These are phyloP conservation scores for Chaetomium sp. DNA, from an alignment of 2,329 filamentous ascomycete genomes.

Conservation along the genomic window DNA sequence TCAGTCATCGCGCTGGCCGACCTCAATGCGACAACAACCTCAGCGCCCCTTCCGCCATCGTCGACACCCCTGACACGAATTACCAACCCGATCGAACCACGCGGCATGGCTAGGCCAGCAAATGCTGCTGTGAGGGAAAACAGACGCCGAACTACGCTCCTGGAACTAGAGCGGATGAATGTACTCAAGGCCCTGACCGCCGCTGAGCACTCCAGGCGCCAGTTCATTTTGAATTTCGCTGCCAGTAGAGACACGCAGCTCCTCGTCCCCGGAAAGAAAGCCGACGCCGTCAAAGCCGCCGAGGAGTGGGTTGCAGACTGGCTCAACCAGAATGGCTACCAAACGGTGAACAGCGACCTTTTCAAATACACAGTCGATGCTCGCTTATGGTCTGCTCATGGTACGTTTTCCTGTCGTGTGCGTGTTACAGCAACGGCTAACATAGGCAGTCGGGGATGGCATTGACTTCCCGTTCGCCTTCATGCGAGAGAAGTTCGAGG, in stretches of 20 bases:
- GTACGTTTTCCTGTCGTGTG: constrained; percentile 14
- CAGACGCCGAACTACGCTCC: constrained; percentile 26
- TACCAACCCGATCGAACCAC: not conserved
- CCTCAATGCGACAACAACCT: constrained; percentile 26
- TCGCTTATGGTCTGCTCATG: constrained; percentile 30
- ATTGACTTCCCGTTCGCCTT: constrained; percentile 34
- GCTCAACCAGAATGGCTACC: constrained; percentile 29
- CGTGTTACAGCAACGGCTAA: constrained; percentile 4
- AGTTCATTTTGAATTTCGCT: constrained; percentile 36
- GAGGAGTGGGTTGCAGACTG: constrained; percentile 33
- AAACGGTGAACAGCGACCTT: constrained; percentile 28
- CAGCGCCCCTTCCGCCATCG: constrained; percentile 28
- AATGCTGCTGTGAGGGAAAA: constrained; percentile 34
- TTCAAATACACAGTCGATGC: constrained; percentile 35
- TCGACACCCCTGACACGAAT: constrained; percentile 23
- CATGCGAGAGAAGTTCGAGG: constrained; percentile 27
- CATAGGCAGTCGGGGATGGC: constrained; percentile 29
- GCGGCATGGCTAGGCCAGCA: constrained; percentile 28
- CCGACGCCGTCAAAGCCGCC: constrained; percentile 33
- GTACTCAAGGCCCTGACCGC: constrained; percentile 34
- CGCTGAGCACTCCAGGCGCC: constrained; percentile 35
- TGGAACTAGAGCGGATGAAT: constrained; percentile 33
- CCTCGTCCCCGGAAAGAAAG: constrained; percentile 34
- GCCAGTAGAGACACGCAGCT: constrained; percentile 33
- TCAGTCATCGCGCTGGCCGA: not conserved